Base-by-base conservation (phyloP, 148 eudicot genomes). In the Suaeda aralocaspica region DNA sequence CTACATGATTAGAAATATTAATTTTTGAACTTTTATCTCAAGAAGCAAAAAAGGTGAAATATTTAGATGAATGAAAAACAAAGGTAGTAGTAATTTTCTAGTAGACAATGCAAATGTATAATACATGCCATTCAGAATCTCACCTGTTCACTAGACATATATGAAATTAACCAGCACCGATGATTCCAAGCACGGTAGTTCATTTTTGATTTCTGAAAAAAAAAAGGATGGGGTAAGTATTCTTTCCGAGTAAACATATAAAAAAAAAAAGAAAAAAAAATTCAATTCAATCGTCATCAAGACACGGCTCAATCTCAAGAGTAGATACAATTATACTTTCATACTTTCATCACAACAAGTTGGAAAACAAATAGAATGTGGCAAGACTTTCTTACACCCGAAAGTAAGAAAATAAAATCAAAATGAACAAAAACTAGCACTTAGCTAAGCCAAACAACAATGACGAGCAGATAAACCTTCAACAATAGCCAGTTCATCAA, bases 181-280 rank as follows among this genome's bases (percentile, higher is more conserved):
- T 92, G 93, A 70, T 86, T 84, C 98, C 98, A 92, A 50, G 96
- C 93, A 59, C 96, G 96, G 62, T 92, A 92, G 70, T 92, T 92
- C 96, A 92, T 92, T 76, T 92, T 92, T 48, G 88, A 88, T 51
- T 82, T 88, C 98, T 92, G 84, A 77, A 81, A 61, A 56, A 77
- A 51, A 77, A 49, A 63, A 26, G 68, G 55, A 19, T 28, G 51
- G 7, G 50, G 56, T 68, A 7, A 58, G 76, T 6, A 62, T 42
- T 14, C 36, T 31, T n/a, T n/a, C n/a, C n/a, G n/a, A n/a, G n/a
- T n/a, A n/a, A n/a, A n/a, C n/a, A n/a, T n/a, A n/a, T n/a, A n/a
- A n/a, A n/a, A n/a, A n/a, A n/a, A n/a, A n/a, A 77, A 81, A 61
- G 51, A 77, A 51, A 77, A 49, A 63, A 26, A 70, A 49, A 19